These are phyloP conservation scores for Selenicereus undatus DNA, from an alignment of 148 eudicot species.

Conservation along the genomic window DNA sequence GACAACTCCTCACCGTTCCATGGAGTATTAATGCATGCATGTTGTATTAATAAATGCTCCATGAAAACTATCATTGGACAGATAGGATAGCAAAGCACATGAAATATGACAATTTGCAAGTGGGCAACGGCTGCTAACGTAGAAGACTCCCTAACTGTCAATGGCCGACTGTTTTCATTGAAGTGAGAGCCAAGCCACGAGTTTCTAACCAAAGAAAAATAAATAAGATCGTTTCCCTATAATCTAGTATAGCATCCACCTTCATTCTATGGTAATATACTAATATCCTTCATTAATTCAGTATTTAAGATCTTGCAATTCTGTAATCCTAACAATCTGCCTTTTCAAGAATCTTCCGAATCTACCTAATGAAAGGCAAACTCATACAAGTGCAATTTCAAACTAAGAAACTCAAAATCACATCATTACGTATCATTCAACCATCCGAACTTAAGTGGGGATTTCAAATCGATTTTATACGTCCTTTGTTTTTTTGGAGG, in stretches of 20 bases:
- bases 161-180: conserved; percentile 21
- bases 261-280: background rate
- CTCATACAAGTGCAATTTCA: background rate
- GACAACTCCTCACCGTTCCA: background rate
- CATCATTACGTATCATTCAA: too few relatives aligned
- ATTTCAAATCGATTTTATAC: too few relatives aligned
- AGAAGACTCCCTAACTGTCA: conserved; percentile 14
- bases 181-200: background rate
- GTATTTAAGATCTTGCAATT: background rate
- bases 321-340: background rate
- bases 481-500: too few relatives aligned
- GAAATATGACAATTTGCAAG: conserved; percentile 5
- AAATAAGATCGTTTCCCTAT: background rate
- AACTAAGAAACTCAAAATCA: background rate
- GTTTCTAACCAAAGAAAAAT: background rate
- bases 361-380: background rate
- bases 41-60: conserved; percentile 11
- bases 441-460: too few relatives aligned
- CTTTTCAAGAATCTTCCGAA: background rate
- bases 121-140: background rate
- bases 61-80: conserved; percentile 1
- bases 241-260: background rate
- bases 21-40: conserved; percentile 14
- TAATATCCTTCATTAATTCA: too few relatives aligned
- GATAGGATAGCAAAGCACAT: background rate